These are phyloP conservation scores for Cicer cuneatum DNA, from an alignment of 306 rosid species.

Conservation along the genomic window DNA sequence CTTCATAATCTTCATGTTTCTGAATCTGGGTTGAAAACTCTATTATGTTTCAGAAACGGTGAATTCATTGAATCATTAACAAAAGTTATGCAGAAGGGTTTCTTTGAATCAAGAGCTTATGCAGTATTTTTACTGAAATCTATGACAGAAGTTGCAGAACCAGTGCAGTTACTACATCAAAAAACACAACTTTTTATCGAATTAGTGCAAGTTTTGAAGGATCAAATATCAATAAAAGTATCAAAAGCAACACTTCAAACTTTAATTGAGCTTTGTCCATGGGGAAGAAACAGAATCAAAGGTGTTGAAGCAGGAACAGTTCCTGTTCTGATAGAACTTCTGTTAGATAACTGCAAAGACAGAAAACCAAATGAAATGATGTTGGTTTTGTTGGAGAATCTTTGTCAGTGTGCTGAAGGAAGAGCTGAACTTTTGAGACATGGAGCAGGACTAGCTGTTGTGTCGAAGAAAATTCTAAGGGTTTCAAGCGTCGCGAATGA, in stretches of 20 bases:
- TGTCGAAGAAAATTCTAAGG: slow-evolving; percentile 81
- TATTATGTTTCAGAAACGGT: slow-evolving; percentile 43
- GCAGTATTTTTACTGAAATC: slow-evolving; percentile 72
- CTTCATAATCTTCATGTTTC: slow-evolving; percentile 67
- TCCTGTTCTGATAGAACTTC: slow-evolving; percentile 61
- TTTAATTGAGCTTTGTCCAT: slow-evolving; percentile 55
- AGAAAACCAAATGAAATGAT: slow-evolving; percentile 68
- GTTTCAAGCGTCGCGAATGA: slow-evolving; percentile 71
- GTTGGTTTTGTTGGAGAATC: slow-evolving; percentile 56
- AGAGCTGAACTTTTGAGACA: slow-evolving; percentile 72
- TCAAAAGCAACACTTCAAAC: slow-evolving; percentile 62
- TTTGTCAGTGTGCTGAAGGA: slow-evolving; percentile 82
- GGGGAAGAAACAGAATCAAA: slow-evolving; percentile 73
- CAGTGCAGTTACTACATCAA: slow-evolving; percentile 42
- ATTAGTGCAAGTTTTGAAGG: slow-evolving; percentile 58
- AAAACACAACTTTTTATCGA: slow-evolving; percentile 55
- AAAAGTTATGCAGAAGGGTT: slow-evolving; percentile 60
- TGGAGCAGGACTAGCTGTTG: slow-evolving; percentile 78
- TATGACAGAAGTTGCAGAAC: slow-evolving; percentile 60
- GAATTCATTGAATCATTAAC: slow-evolving; percentile 60
- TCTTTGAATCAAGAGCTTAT: slow-evolving; percentile 77
- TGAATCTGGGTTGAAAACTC: slow-evolving; percentile 52
- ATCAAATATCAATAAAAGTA: slow-evolving; percentile 62
- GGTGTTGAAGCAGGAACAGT: slow-evolving; percentile 73
- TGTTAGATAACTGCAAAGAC: slow-evolving; percentile 56